Percentiles rank a stretch among this genome's conserved stretches.
Evolutionary conservation across 2,329 filamentous ascomycete species (phyloP).

Genomic region (Chrysosporium queenslandicum): DNA sequence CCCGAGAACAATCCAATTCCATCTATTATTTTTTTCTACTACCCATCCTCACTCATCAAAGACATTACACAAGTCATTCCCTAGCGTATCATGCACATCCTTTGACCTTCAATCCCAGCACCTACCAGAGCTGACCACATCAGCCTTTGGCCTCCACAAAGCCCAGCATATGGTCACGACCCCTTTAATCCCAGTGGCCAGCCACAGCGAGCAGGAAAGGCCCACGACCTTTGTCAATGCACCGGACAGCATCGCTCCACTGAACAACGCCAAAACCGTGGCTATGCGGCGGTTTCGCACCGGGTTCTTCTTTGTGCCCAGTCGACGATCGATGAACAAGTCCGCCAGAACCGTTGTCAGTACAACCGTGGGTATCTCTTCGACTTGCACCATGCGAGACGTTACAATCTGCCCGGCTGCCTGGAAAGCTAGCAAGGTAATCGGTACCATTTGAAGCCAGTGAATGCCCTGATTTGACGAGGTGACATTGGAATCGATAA

Average conservation of each 20-base stretch:
- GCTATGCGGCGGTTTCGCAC: constrained; percentile 30
- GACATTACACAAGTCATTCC: too few species aligned
- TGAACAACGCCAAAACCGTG: constrained; percentile 31
- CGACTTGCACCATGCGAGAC: constrained; percentile 29
- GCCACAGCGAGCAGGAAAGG: constrained; percentile 33
- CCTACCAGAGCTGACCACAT: neutral
- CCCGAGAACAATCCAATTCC: too few species aligned
- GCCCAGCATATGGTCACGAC: constrained; percentile 28
- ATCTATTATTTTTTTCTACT: too few species aligned
- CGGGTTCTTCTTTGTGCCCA: constrained; percentile 23
- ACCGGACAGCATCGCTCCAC: constrained; percentile 35
- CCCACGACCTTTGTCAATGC: constrained; percentile 29
- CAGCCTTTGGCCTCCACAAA: constrained; percentile 25
- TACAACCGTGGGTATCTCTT: constrained; percentile 37
- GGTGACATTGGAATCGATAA: constrained; percentile 27
- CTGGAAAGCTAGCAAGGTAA: constrained; percentile 34
- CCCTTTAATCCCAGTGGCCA: constrained; percentile 32
- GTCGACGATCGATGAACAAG: constrained; percentile 29
- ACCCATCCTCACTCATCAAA: too few species aligned
- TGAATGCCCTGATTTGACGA: constrained; percentile 25
- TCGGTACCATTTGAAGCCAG: constrained; percentile 32
- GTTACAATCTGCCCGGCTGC: constrained; percentile 34
- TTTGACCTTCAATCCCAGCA: neutral
- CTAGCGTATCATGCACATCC: too few species aligned
- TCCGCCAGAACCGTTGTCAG: constrained; percentile 35